Evolutionary conservation across 1,284 basidiomycete genomes (phyloP), one percentile per base, ranked within the genome.

Genomic region (Ustilago curta): DNA sequence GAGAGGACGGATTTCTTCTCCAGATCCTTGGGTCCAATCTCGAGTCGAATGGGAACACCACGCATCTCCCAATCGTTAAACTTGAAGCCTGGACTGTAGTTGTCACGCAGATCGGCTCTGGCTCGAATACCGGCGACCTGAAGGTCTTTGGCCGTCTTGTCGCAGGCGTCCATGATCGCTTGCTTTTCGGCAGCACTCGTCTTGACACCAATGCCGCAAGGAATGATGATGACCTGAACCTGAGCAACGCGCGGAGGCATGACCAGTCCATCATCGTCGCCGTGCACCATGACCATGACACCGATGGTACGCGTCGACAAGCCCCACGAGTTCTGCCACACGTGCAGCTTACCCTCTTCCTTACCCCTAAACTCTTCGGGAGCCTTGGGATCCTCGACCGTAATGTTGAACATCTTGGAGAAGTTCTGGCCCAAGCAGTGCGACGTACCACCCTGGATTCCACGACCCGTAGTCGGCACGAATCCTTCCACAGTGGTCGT

Each of bases 241-340:
- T 90, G 90, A n/a, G 96, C 94, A 23, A 99, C 96, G 27, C 94
- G 89, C 59, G 96, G 96, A 32, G 96, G 97, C 72, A 98, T 90
- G 14, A 99, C 95, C 71, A 99, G 87, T 48, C 96, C 96, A 84
- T 97, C 93, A 86, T 99, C 94, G 86, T 99, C 97, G 56, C 96
- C 96, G 85, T 99, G 97, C 11, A 94, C 91, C 96, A 99, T 99
- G 83, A 98, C 95, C 95, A 97, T 97, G 67, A 98, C 94, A 85
- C 96, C 96, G 80, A 99, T 95, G 39, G 93, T 90, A 63, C 96
- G 89, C n/a, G 97, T 99, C 52, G 93, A 94, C 49, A 99, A 87
- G 84, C 97, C 97, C 97, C 96, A 99, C 55, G 93, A 95, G 88
- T 98, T 99, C 87, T 99, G 96, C 94, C 94, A 98, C 18, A 94